These are phyloP conservation scores for Butyriboletus appendiculatus DNA, from an alignment of 1,284 basidiomycete species.

Conservation along the genomic window DNA sequence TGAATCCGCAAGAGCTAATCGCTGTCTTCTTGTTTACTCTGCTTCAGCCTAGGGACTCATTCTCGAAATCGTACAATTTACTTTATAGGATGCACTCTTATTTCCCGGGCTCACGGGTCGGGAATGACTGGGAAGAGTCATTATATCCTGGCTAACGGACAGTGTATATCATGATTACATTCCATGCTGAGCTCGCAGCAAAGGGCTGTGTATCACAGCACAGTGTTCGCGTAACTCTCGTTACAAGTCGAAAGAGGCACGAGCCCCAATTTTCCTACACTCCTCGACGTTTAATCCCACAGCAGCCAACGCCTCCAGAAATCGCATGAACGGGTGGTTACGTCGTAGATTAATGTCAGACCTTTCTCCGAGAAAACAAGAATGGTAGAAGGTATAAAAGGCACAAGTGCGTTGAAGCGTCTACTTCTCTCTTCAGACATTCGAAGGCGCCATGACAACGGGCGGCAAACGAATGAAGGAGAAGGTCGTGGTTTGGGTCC, in stretches of 20 bases:
- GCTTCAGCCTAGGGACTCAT: background rate
- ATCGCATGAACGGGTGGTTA: background rate
- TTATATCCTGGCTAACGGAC: background rate
- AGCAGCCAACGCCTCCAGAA: background rate
- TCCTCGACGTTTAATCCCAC: background rate
- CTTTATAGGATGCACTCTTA: background rate
- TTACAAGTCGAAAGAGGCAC: background rate
- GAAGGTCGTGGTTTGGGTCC: slow-evolving; percentile 31
- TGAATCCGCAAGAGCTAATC: background rate
- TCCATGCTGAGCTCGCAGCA: background rate
- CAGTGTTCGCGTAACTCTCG: background rate
- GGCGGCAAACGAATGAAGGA: slow-evolving; percentile 31
- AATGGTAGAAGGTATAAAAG: background rate
- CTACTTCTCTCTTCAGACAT: slow-evolving; percentile 6
- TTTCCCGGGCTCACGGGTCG: background rate
- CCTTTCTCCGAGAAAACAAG: background rate
- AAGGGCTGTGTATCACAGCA: background rate
- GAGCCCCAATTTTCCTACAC: background rate
- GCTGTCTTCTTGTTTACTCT: too few species aligned
- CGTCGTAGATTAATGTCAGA: background rate
- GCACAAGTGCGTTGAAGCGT: background rate
- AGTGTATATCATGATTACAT: slow-evolving; percentile 1
- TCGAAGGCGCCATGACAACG: slow-evolving; percentile 21
- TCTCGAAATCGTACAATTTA: background rate
- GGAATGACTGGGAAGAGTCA: background rate